Evolutionary conservation across 805 yeast genomes (phyloP).

Genomic region (Saturnispora sekii): DNA sequence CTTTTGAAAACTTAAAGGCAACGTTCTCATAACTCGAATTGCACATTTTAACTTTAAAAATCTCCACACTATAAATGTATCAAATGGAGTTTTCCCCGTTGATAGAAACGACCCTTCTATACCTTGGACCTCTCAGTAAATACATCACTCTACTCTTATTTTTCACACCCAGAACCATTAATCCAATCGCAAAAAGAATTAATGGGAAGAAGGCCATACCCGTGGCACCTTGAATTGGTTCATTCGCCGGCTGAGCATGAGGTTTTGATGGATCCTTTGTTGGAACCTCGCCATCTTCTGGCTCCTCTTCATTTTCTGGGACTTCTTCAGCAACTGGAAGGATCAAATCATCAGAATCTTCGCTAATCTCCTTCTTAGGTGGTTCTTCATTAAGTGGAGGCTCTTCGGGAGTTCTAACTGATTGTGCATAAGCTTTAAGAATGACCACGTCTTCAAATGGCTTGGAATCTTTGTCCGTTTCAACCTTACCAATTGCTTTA

Average conservation of each 20-base stretch:
- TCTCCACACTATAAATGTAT: not conserved
- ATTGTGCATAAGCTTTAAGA: slow-evolving; percentile 10
- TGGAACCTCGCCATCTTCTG: no score
- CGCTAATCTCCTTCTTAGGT: not conserved
- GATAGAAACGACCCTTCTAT: slow-evolving; percentile 16
- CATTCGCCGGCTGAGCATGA: not conserved
- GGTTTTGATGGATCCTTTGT: not conserved
- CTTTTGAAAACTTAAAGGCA: no score
- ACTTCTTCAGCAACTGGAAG: not conserved
- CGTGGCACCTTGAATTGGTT: not conserved
- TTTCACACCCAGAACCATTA: slow-evolving; percentile 7
- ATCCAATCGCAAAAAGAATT: not conserved
- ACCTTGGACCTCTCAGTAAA: slow-evolving; percentile 23
- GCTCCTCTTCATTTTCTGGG: not conserved
- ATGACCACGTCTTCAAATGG: slow-evolving; percentile 39
- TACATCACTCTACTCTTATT: slow-evolving; percentile 16
- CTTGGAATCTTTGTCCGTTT: slow-evolving; percentile 32
- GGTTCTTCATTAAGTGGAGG: no score
- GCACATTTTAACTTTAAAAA: not conserved
- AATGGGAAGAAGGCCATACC: slow-evolving; percentile 6
- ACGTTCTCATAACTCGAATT: no score
- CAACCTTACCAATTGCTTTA: slow-evolving; percentile 46
- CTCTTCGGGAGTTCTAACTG: not conserved
- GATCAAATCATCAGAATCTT: not conserved
- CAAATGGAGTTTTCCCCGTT: slow-evolving; percentile 1